Conservation (phyloP, 257 asterid species). For the Solanum neorickii region DNA sequence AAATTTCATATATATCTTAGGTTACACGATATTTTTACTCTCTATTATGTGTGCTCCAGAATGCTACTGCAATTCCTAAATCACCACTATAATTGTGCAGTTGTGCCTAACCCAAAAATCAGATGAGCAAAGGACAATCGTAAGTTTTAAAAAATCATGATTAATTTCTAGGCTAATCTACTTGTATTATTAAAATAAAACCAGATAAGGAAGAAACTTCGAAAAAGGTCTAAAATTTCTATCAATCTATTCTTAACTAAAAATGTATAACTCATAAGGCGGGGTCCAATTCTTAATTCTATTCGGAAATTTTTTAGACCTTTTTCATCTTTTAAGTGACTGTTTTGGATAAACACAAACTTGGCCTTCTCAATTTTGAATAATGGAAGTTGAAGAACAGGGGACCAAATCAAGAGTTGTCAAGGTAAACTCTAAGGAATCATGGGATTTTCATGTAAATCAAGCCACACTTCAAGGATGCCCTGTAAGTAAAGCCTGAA, state of each 20-base stretch:
- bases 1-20: neutral
- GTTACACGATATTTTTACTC: neutral
- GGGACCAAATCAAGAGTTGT: slow-evolving; percentile 11
- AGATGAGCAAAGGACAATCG: neutral
- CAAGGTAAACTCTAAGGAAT: slow-evolving; percentile 20
- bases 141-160: neutral
- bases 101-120: neutral
- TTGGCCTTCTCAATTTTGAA: neutral
- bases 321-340: no score
- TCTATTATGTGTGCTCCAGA: neutral
- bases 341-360: neutral
- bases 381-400: slow-evolving; percentile 20
- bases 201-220: neutral
- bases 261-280: neutral
- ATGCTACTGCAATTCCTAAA: neutral
- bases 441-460: slow-evolving; percentile 34
- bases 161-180: neutral
- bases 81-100: neutral
- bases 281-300: neutral
- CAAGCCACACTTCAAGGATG: slow-evolving; percentile 24
- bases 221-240: neutral
- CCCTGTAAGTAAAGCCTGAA: slow-evolving; percentile 24
- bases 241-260: neutral
- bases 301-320: neutral
- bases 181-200: neutral